A percentile compares a stretch with the other conserved stretches of the same genome.
Conservation (phyloP, 1,139 yeast species). For the Yamadazyma jaroonii region DNA sequence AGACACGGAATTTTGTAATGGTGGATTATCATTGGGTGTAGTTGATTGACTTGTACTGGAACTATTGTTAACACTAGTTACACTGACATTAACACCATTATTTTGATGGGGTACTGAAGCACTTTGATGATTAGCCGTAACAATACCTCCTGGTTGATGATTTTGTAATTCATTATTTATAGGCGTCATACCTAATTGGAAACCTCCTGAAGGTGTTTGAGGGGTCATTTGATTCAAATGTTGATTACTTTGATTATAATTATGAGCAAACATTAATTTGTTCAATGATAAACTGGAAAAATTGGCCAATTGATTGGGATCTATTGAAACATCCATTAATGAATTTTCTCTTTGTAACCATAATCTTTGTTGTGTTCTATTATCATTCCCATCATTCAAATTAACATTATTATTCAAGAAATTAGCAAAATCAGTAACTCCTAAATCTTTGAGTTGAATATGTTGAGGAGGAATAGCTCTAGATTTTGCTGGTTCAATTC, state of each 20-base stretch:
- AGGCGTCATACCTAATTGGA: slow-evolving; percentile 8
- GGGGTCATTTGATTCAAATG: slow-evolving; percentile 22
- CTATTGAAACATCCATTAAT: slow-evolving; percentile 52
- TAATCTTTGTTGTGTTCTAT: slow-evolving; percentile 73
- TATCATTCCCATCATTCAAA: slow-evolving; percentile 14
- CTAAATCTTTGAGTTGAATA: slow-evolving; percentile 14
- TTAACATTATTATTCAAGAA: slow-evolving; percentile 21
- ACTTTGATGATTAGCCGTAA: neutral
- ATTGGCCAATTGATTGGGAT: slow-evolving; percentile 31
- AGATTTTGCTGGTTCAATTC: slow-evolving; percentile 4
- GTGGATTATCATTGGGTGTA: slow-evolving; percentile 1
- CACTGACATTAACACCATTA: slow-evolving; percentile 3
- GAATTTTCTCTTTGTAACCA: slow-evolving; percentile 83
- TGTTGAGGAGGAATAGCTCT: slow-evolving; percentile 8
- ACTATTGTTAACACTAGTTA: slow-evolving; percentile 2
- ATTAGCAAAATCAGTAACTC: slow-evolving; percentile 32
- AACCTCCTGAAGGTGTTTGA: slow-evolving; percentile 9
- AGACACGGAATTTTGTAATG: slow-evolving; percentile 12
- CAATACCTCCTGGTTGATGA: neutral
- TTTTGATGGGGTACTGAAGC: neutral
- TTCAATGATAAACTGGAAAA: slow-evolving; percentile 44
- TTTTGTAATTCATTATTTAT: neutral
- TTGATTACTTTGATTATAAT: slow-evolving; percentile 23
- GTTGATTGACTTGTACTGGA: neutral
- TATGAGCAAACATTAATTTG: slow-evolving; percentile 46